Conservation (phyloP, 805 yeast species). For the Candida gorgasii region DNA sequence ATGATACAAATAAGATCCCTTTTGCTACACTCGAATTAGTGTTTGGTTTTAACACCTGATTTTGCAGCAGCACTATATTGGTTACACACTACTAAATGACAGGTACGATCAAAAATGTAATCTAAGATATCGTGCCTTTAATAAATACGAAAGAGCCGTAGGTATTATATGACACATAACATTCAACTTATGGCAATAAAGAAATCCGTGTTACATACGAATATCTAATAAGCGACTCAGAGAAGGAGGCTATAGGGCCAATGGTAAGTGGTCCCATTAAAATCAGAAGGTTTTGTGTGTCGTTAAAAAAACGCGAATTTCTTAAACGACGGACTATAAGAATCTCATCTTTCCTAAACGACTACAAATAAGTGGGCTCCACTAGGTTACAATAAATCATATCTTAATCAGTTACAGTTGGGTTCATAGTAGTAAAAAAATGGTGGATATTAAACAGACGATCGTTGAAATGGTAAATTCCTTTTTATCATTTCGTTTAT, state of each 20-base stretch:
- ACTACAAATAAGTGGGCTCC: conserved; percentile 2
- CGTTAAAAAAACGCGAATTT: conserved; percentile 5
- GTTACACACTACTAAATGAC: too few relatives aligned
- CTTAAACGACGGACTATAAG: conserved; percentile 6
- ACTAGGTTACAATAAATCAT: background rate
- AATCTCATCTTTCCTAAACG: conserved; percentile 5
- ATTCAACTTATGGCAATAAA: too few relatives aligned
- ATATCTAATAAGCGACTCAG: too few relatives aligned
- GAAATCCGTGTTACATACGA: too few relatives aligned
- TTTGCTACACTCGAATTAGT: too few relatives aligned
- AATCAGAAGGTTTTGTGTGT: conserved; percentile 3
- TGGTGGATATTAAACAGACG: conserved; percentile 1
- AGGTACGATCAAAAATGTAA: too few relatives aligned
- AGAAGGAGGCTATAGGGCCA: background rate
- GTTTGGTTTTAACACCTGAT: too few relatives aligned
- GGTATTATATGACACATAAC: too few relatives aligned
- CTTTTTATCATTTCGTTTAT: conserved; percentile 22
- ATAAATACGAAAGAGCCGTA: too few relatives aligned
- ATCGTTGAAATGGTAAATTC: background rate
- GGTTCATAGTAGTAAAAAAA: background rate
- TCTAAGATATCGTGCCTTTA: too few relatives aligned
- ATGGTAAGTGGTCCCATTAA: conserved; percentile 3
- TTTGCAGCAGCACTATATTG: too few relatives aligned
- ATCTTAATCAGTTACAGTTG: background rate
- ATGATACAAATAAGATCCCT: too few relatives aligned